Base-by-base conservation (phyloP, 768 basidiomycete species). In the Leccinum sublutescens region DNA sequence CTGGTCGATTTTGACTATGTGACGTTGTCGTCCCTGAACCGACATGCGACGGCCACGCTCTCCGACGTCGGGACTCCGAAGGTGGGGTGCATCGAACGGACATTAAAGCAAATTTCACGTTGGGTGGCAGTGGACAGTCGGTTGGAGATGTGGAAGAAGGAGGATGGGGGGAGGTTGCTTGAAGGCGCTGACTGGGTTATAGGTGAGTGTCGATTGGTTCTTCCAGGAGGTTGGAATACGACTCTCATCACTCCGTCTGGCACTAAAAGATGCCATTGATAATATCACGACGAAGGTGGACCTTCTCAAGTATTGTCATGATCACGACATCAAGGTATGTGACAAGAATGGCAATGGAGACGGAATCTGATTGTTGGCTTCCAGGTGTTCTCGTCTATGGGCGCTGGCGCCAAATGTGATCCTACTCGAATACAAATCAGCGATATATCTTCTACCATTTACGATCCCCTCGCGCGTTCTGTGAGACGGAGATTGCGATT, bases 231-330 rank as follows among this genome's bases (percentile, higher is more conserved):
- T 34, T 56, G 34, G 54, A 23, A 25, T 57, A 17, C 55, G 47
- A 23, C 43, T 40, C 68, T 19, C n/a, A 45, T 11, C 43, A 59
- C 31, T 48, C 50, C 45, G 33, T 62, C 52, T 55, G 25, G 9
- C n/a, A 55, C 14, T 36, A 14, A 66, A 10, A 85, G 96, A 99
- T 73, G 95, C 95, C 5, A 99, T 98, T 59, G 96, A 98, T 75
- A 98, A 99, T 69, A 96, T 98, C 62, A 84, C 90, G 50, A 96
- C 96, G 0, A 98, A 99, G 71, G 93, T 97, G 11, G 95, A 98
- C 66, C 79, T 98, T 48, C 81, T 99, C 8, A 86, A 90, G 58
- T 89, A 95, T 72, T 99, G 96, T 67, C 83, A 90, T 66, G 83
- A 87, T 56, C 79, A 88, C 62, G 70, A 79, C 17, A 85, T 98